A percentile compares a stretch with the other conserved stretches of the same genome.
Evolutionary conservation across 2,329 filamentous ascomycete species (phyloP).

Genomic region (Xylariaceae sp.): DNA sequence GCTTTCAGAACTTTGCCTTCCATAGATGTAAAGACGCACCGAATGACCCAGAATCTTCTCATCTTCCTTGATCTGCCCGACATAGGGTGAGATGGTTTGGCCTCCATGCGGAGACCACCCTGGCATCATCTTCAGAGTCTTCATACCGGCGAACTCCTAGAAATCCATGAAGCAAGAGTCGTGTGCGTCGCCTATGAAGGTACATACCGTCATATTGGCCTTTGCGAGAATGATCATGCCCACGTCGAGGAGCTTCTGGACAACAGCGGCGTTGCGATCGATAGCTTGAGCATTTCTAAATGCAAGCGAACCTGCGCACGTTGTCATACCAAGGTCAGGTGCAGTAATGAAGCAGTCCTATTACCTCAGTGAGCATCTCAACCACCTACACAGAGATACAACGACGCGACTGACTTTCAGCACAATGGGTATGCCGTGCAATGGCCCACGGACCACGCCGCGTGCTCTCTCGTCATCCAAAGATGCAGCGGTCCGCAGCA

Average conservation of each 20-base stretch:
- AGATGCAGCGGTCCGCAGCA: background rate
- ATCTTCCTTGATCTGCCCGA: background rate
- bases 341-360: background rate
- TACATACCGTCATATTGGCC: background rate
- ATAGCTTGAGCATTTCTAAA: background rate
- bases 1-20: too few species aligned
- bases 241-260: background rate
- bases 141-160: background rate
- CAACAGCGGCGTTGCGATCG: background rate
- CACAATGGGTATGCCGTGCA: background rate
- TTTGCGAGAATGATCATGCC: background rate
- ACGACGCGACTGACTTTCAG: background rate
- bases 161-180: background rate
- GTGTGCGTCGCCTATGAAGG: background rate
- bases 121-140: background rate
- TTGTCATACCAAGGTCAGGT: background rate
- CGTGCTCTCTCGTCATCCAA: background rate
- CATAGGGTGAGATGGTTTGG: background rate
- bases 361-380: background rate
- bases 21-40: background rate
- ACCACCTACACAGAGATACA: background rate
- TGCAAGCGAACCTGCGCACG: background rate
- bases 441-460: background rate
- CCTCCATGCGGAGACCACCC: background rate
- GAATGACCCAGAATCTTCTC: background rate